Evolutionary conservation across 148 eudicot species (phyloP), one percentile per base, ranked within the genome.

Genomic region (Dianthus caryophyllus): DNA sequence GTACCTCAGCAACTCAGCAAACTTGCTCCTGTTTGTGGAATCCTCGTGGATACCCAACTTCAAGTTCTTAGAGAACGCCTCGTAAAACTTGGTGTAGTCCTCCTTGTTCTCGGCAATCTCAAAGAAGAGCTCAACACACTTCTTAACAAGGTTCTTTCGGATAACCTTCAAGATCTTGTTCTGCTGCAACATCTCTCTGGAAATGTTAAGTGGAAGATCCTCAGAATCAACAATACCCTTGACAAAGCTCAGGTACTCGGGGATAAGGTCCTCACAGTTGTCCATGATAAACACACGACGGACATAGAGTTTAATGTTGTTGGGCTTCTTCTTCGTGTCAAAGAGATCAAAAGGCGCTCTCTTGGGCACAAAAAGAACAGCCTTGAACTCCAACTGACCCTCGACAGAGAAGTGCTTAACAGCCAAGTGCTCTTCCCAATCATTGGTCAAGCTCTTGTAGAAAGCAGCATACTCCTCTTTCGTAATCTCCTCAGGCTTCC

Each of bases 31-130:
- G 91, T 88, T 88, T 61, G 74, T 76, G 7, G 89, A 79, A 61
- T 88, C 96, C 75, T 88, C 91, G 0, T 88, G 96, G 73, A 88
- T 86, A 38, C 96, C 96, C 27, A 88, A 80, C 84, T 88, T 88
- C 77, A 88, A 72, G 75, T 88, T 88, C 96, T 88, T 88, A 0
- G 96, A 88, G 84, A 88, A 85, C 13, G 87, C 79, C 72, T 85
- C 90, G 52, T 85, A 85, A 63, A 85, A 85, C 77, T 85, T 85
- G 83, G 75, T 83, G 79, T 88, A 88, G 78, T 86, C 96, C 20
- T 86, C 91, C 81, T 88, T 88, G 81, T 88, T 88, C 84, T 88
- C 96, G 25, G 96, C 96, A 74, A 88, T 88, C 83, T 88, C 96
- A 61, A 82, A 83, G 83, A 88, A 84, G 47, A 88, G 85, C 83